phyloP scores from a whole-genome alignment of 2,329 filamentous ascomycete species.

The Hypoxylon sp. region DNA sequence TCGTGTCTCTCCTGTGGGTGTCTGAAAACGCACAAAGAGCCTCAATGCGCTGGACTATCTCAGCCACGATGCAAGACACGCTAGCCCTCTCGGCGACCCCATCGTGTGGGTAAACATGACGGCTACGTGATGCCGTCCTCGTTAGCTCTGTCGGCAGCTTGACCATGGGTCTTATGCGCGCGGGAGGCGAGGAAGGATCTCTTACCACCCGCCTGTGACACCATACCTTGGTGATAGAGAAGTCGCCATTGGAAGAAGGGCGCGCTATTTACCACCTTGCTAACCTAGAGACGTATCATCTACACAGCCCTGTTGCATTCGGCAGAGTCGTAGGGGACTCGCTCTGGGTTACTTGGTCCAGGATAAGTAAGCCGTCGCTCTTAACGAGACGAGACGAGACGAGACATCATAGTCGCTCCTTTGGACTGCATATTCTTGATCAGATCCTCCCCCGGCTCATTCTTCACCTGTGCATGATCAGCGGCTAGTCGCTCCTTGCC shows the following conservation, averaged over 20 bases:
- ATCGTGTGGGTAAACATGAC: slow-evolving; percentile 7
- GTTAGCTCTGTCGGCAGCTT: slow-evolving; percentile 17
- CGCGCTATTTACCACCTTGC: slow-evolving; percentile 29
- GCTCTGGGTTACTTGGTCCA: slow-evolving; percentile 10
- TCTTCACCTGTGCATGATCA: slow-evolving; percentile 7
- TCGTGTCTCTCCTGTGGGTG: slow-evolving; percentile 2
- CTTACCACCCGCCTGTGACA: slow-evolving; percentile 23
- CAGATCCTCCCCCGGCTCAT: slow-evolving; percentile 20
- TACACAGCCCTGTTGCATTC: slow-evolving; percentile 27
- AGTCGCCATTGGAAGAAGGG: slow-evolving; percentile 22
- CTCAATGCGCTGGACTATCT: slow-evolving; percentile 20
- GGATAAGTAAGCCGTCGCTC: slow-evolving; percentile 5
- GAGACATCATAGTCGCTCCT: slow-evolving; percentile 19
- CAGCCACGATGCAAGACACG: slow-evolving; percentile 18
- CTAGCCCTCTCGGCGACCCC: slow-evolving; percentile 5
- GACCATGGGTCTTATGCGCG: slow-evolving; percentile 28
- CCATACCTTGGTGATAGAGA: slow-evolving; percentile 5
- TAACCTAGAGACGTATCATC: slow-evolving; percentile 19
- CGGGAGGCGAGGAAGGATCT: slow-evolving; percentile 33
- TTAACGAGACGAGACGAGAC: too few species aligned
- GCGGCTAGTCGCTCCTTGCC: slow-evolving; percentile 12
- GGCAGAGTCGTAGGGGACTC: slow-evolving; percentile 27
- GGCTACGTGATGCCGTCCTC: slow-evolving; percentile 1
- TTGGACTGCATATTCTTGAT: slow-evolving; percentile 20
- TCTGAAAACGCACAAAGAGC: slow-evolving; percentile 24